Evolutionary conservation across 108 stramenopile genomes (phyloP).

Genomic region (Nitzschia palea): DNA sequence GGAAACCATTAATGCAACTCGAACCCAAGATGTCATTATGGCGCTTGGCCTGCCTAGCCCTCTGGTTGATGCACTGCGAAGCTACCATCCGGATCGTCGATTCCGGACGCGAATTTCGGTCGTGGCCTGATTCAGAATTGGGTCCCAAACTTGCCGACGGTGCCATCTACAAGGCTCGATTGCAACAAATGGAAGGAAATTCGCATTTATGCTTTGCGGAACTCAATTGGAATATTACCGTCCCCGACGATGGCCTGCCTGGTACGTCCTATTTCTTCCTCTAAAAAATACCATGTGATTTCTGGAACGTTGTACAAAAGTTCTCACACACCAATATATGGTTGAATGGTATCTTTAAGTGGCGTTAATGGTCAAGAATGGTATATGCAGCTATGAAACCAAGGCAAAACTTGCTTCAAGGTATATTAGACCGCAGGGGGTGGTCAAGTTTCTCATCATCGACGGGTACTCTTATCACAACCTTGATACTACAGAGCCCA

Average conservation of each 20-base stretch:
- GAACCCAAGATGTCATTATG: too few species aligned
- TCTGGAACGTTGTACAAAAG: too few species aligned
- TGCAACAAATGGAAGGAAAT: slow-evolving; percentile 3
- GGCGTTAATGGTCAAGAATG: slow-evolving; percentile 36
- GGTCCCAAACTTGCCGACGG: neutral
- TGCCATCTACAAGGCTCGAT: neutral
- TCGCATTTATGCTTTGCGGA: neutral
- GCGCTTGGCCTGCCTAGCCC: too few species aligned
- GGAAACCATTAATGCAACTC: too few species aligned
- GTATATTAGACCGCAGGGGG: slow-evolving; percentile 28
- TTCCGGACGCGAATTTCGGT: neutral
- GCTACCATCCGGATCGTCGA: slow-evolving; percentile 1
- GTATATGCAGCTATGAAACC: slow-evolving; percentile 41
- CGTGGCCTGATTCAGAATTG: neutral
- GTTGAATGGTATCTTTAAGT: slow-evolving; percentile 19
- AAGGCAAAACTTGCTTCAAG: slow-evolving; percentile 39
- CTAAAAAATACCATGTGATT: neutral
- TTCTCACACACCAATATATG: too few species aligned
- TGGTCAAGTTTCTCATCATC: slow-evolving; percentile 45
- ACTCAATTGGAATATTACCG: neutral
- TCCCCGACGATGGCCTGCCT: slow-evolving; percentile 43
- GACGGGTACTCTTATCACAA: too few species aligned
- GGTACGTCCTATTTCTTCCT: slow-evolving; percentile 18
- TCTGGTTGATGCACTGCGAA: too few species aligned
- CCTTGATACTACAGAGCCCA: too few species aligned